Evolutionary conservation across 306 rosid species (phyloP).

Genomic region (Glycyrrhiza uralensis): DNA sequence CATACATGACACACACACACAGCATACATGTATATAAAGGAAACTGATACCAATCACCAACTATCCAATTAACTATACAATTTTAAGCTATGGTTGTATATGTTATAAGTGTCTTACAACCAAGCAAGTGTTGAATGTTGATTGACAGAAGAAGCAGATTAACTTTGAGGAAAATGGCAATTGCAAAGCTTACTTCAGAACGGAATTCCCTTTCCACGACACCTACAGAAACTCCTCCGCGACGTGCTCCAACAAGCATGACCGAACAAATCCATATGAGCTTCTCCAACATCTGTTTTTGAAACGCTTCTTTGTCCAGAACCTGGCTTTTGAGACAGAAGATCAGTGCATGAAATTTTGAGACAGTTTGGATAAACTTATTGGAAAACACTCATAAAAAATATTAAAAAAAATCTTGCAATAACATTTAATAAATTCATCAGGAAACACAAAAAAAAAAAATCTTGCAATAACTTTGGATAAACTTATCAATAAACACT

Average conservation of each 20-base stretch:
- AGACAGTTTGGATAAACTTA: background rate
- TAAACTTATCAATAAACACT: too few relatives aligned
- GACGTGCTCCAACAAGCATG: slow-evolving; percentile 97
- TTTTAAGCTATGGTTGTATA: background rate
- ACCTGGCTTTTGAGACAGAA: slow-evolving; percentile 45
- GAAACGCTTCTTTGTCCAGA: slow-evolving; percentile 77
- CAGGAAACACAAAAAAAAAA: too few relatives aligned
- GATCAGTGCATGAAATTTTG: background rate
- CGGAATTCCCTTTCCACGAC: slow-evolving; percentile 71
- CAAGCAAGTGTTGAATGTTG: background rate
- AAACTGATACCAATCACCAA: background rate
- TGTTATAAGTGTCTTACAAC: background rate
- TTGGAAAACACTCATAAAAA: background rate
- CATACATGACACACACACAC: background rate
- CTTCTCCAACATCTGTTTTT: slow-evolving; percentile 94
- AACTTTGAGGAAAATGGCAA: slow-evolving; percentile 1
- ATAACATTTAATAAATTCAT: too few relatives aligned
- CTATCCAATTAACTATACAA: background rate
- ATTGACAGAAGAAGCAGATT: background rate
- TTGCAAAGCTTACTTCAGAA: slow-evolving; percentile 59
- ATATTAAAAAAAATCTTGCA: background rate
- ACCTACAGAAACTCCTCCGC: slow-evolving; percentile 80
- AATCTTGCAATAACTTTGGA: too few relatives aligned
- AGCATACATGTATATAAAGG: background rate
- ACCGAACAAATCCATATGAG: slow-evolving; percentile 91